Evolutionary conservation across 257 asterid species (phyloP).

Genomic region (Ehretia macrophylla): DNA sequence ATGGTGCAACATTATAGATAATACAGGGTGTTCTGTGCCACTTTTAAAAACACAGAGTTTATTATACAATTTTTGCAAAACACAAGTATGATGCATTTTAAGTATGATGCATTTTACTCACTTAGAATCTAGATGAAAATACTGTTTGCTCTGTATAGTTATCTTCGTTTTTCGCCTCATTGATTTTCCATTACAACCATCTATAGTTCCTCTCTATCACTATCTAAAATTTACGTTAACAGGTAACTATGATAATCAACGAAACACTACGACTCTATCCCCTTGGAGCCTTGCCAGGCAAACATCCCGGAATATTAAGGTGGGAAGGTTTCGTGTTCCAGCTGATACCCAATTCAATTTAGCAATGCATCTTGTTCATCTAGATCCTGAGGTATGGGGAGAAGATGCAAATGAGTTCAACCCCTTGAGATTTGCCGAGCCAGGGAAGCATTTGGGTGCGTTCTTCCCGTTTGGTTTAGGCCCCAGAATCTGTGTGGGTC

Average conservation of each 20-base stretch:
- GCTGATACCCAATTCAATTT: slow-evolving; percentile 26
- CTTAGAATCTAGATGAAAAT: too few species aligned
- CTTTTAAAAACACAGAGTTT: too few species aligned
- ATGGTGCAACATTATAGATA: too few species aligned
- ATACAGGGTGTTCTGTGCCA: too few species aligned
- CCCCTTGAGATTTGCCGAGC: slow-evolving; percentile 24
- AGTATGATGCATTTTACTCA: too few species aligned
- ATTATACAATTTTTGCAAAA: too few species aligned
- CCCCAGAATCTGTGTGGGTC: slow-evolving; percentile 34
- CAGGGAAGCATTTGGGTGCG: slow-evolving; percentile 27
- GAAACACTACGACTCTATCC: slow-evolving; percentile 36
- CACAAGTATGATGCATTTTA: too few species aligned
- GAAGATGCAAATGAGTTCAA: slow-evolving; percentile 38
- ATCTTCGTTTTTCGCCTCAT: not conserved
- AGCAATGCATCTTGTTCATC: slow-evolving; percentile 28
- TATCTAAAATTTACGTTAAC: not conserved
- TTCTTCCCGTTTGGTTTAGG: slow-evolving; percentile 37
- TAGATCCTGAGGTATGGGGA: slow-evolving; percentile 32
- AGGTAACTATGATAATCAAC: slow-evolving; percentile 25
- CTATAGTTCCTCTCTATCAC: not conserved
- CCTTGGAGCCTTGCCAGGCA: slow-evolving; percentile 9
- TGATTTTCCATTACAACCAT: too few species aligned
- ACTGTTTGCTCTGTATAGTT: not conserved
- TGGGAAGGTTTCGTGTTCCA: slow-evolving; percentile 28
- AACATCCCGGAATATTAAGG: slow-evolving; percentile 20